Evolutionary conservation across 441 rosid genomes (phyloP), one percentile per base, ranked within the genome.

Genomic region (Erysimum cheiri): DNA sequence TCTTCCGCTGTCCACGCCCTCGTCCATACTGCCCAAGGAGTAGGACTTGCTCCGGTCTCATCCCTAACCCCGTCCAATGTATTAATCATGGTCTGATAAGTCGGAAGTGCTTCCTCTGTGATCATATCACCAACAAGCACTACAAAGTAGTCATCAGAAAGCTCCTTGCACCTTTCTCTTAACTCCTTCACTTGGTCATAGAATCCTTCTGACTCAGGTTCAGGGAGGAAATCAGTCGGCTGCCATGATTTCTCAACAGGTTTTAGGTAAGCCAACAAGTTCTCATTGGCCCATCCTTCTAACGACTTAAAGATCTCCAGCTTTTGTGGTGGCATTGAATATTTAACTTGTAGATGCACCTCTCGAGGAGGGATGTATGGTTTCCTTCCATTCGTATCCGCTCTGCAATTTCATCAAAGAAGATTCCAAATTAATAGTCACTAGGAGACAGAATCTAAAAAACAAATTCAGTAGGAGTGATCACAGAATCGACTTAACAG

Each of bases 1-100:
- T 81, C 87, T 63, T 84, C 85, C 2, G 84, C 88, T n/a, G 84
- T 82, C 85, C 88, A 82, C 0, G 82, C 88, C 71, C 85, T 69
- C 0, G 82, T 77, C 84, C 88, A 84, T 12, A 78, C 69, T 0
- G 84, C 85, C 84, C 84, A 84, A 44, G 84, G 61, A 67, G 79
- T 36, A 53, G 77, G 81, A 63, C 85, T 84, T 9, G 84, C 88
- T 31, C 84, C 85, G 0, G 85, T 82, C 63, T 80, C 84, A 70
- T 84, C 84, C 13, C 80, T 67, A 46, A 80, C 81, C 1, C 85
- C 88, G 17, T 84, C 88, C 33, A 82, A 64, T 13, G 85, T 82
- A 57, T 84, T 84, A 8, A 84, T 53, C 83, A 80, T 80, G 52
- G 88, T 80, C 74, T 82, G 84, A 54, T 84, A 84, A 15, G 85